Conservation (phyloP, 768 basidiomycete genomes). For the Psilocybe subaeruginosa region DNA sequence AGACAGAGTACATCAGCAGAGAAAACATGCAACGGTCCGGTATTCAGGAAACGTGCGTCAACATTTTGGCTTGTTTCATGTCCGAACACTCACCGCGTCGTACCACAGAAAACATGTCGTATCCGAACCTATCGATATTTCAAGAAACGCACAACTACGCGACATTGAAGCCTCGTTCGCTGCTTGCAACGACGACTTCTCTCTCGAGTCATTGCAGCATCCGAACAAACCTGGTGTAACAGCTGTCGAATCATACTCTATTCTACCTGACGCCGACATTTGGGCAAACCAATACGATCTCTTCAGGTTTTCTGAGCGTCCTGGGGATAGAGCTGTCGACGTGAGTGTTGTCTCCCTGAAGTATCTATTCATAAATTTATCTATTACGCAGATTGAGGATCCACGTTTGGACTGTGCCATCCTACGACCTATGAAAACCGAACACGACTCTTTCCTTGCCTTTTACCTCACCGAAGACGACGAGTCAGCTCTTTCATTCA, state of each 20-base stretch:
- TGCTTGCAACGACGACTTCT: conserved; percentile 61
- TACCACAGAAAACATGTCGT: conserved; percentile 48
- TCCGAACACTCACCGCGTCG: background rate
- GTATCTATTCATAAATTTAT: background rate
- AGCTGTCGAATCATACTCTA: conserved; percentile 80
- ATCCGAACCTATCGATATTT: conserved; percentile 65
- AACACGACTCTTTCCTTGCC: conserved; percentile 86
- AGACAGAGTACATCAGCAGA: conserved; percentile 86
- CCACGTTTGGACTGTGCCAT: conserved; percentile 86
- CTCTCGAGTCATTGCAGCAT: conserved; percentile 64
- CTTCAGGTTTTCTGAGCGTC: conserved; percentile 84
- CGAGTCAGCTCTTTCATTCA: conserved; percentile 67
- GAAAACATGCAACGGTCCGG: conserved; percentile 46
- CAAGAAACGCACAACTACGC: conserved; percentile 71
- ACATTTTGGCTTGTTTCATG: background rate
- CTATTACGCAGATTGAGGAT: conserved; percentile 60
- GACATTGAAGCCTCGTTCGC: conserved; percentile 81
- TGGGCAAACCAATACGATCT: conserved; percentile 92
- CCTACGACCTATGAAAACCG: conserved; percentile 84
- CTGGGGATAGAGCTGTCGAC: conserved; percentile 75
- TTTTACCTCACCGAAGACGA: conserved; percentile 84
- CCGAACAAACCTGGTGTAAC: conserved; percentile 78
- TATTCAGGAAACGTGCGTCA: conserved; percentile 59
- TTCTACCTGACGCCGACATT: conserved; percentile 82
- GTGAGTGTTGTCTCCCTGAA: conserved; percentile 39